Base-by-base conservation (phyloP, 495 filamentous ascomycete species). In the Neurospora sp. region DNA sequence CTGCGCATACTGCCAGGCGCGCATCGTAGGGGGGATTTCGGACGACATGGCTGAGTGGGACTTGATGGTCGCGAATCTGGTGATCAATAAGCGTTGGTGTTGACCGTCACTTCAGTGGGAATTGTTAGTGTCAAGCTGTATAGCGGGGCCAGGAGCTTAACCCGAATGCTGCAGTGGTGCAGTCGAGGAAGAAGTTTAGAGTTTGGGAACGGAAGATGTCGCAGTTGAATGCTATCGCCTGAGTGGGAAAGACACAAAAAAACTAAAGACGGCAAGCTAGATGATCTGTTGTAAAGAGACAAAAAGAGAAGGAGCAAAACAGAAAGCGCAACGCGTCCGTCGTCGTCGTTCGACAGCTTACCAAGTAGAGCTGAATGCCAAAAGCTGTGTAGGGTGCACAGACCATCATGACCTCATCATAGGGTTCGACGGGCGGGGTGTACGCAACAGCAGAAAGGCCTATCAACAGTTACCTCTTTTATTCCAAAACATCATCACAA, bases 1-100 rank as follows among this genome's bases (percentile, higher is more conserved):
- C 74, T 76, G 78, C 69, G 74, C 79, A 82, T 88, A 92, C 42
- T 90, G 84, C 90, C 90, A 92, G 44, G 88, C 88, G 75, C 83
- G 84, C 90, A 92, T 92, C 62, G 82, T 84, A 73, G 79, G 48
- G 6, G 79, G 83, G 18, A 72, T 48, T 18, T 35, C 54, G 5
- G 73, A 70, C 23, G 71, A n/a, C 71, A 73, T 75, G 35, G 38
- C 35, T 35, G 27, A n/a, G n/a, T n/a, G n/a, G 18, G 18, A 39
- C 6, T 16, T 16, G 35, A 59, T 37, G 20, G 31, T 40, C 39
- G 41, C 10, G 23, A 31, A n/a, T 48, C 41, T 37, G 18, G 39
- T 46, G 41, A 62, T 37, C 1, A 3, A 37, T 37, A 6, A 6
- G 6, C 5, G 8, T 38, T 35, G 38, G 38, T 71, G 39, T 40